Conservation (phyloP, 1,284 basidiomycete genomes). For the Clitocybe nebularis region DNA sequence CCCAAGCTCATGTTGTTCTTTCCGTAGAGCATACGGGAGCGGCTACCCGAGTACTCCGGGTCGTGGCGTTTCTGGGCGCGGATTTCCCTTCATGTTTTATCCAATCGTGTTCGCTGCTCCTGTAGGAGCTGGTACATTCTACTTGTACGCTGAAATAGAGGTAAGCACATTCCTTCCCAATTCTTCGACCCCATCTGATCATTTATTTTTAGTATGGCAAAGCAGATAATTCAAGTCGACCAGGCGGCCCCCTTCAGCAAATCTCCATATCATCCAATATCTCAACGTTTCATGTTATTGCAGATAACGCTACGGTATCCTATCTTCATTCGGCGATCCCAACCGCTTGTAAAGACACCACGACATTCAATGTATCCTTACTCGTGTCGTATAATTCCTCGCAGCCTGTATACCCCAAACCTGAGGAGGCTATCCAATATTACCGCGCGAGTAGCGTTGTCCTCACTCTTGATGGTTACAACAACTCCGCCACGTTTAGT, state of each 20-base stretch:
- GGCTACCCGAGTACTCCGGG: conserved; percentile 48
- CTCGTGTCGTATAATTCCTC: conserved; percentile 22
- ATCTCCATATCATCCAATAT: conserved; percentile 38
- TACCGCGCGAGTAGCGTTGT: conserved; percentile 49
- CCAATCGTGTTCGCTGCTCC: conserved; percentile 47
- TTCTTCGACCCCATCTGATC: background rate
- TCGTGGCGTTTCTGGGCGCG: conserved; percentile 40
- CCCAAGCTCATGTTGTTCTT: background rate
- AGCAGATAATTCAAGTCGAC: conserved; percentile 49
- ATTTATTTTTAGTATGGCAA: conserved; percentile 47
- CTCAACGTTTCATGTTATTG: conserved; percentile 46
- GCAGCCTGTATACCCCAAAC: conserved; percentile 2
- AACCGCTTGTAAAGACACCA: conserved; percentile 39
- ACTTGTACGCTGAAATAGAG: conserved; percentile 38
- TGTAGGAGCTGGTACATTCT: conserved; percentile 21
- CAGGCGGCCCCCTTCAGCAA: conserved; percentile 48
- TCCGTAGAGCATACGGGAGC: conserved; percentile 50
- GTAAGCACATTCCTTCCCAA: conserved; percentile 1
- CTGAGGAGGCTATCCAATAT: conserved; percentile 39
- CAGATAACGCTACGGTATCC: conserved; percentile 54
- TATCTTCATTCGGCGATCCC: conserved; percentile 20
- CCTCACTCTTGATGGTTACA: conserved; percentile 56
- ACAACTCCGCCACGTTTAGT: conserved; percentile 30
- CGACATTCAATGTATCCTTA: conserved; percentile 13
- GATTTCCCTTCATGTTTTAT: conserved; percentile 58